phyloP scores from a whole-genome alignment of 371 early-diverging fungal genomes.

The Dentiscutata heterogama region DNA sequence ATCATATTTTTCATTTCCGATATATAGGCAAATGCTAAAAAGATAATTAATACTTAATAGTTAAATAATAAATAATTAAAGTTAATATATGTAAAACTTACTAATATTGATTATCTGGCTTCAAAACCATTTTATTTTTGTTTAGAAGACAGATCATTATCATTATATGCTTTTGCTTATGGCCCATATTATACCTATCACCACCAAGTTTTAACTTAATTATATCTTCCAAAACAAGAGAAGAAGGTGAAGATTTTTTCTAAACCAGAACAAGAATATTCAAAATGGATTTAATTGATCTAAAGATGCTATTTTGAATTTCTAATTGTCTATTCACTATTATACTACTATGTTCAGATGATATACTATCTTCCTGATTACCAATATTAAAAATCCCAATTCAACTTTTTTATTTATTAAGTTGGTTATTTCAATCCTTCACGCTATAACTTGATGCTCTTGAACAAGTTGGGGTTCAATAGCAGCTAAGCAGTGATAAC shows the following conservation, averaged over 20 bases:
- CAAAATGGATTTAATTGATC: not conserved
- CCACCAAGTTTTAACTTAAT: not conserved
- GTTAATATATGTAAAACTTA: not conserved
- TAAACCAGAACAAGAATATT: not conserved
- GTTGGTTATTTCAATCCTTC: not conserved
- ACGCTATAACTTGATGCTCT: not conserved
- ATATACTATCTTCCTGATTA: no score
- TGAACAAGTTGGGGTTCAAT: not conserved
- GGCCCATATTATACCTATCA: not conserved
- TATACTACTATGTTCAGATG: no score
- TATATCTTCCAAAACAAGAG: no score
- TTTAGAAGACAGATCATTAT: conserved; percentile 5
- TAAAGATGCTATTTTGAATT: not conserved
- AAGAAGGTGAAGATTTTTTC: not conserved
- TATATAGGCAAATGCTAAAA: not conserved
- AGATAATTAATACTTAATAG: no score
- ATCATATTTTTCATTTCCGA: not conserved
- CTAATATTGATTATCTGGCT: conserved; percentile 7
- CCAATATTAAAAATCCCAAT: conserved; percentile 1
- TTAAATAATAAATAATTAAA: not conserved
- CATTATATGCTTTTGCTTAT: not conserved
- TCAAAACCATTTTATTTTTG: not conserved
- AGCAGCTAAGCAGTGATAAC: not conserved
- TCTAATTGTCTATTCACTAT: no score
- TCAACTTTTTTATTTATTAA: not conserved